Base-by-base conservation (phyloP, 2,329 filamentous ascomycete species). In the Phaeophleospora eucalypticola region DNA sequence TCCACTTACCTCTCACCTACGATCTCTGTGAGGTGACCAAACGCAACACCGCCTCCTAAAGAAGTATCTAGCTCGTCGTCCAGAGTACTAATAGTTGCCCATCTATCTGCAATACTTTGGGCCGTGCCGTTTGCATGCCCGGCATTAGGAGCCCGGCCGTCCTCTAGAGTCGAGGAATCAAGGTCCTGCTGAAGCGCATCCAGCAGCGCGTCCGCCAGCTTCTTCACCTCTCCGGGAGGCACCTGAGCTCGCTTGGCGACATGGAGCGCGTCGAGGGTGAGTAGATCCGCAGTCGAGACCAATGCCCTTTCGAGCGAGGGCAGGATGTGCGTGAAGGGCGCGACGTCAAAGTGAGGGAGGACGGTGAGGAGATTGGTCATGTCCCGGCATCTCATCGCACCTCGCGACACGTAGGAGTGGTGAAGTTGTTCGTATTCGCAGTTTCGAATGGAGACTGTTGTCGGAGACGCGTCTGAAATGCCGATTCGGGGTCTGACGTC, bases 291-390 rank as follows among this genome's bases (percentile, higher is more conserved):
- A 24, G 86, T 87, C 19, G 86, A 86, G 64, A 98, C 75, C 42
- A 77, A 75, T 59, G 87, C 82, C 65, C 81, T 81, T 71, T 97
- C 91, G 45, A 97, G 79, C 17, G 82, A 81, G 2, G 87, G 84
- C 24, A 96, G 71, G 38, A 96, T 82, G 61, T 86, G 82, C 35
- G 83, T 76, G 70, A 86, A 91, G 52, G 78, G 77, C 63, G 79
- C 76, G 55, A 80, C 77, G 51, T 85, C 79, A 65, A 96, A 94
- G 69, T 82, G 78, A 60, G 91, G 89, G 57, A 96, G 79, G 65
- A 94, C 81, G 65, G 81, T 79, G 64, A 84, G 79, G 64, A 97
- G 82, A 80, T 97, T 91, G 61, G 84, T 89, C 88, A 94, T 94
- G 67, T 50, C 33, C 39, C 46, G 55, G 50, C 58, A 60, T 56